Base-by-base conservation (phyloP, 495 filamentous ascomycete species). In the Friedmanniomyces endolithicus region DNA sequence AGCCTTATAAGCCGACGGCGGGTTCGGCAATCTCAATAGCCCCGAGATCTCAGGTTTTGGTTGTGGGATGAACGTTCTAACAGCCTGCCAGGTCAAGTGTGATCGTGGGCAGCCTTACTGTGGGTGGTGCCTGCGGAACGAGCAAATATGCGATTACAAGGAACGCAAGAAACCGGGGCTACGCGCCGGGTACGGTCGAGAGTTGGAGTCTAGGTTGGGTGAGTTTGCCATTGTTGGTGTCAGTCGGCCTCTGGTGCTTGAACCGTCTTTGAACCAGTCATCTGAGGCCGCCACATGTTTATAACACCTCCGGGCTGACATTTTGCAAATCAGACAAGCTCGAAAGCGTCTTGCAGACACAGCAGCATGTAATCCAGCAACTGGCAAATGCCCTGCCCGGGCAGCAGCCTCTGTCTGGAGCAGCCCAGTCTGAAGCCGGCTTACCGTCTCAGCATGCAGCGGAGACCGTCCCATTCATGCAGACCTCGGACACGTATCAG, bases 51-150 rank as follows among this genome's bases (percentile, higher is more conserved):
- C 3, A 27, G 6, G 16, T 3, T 47, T 2, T 47, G 44, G 17
- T 25, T 6, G 16, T n/a, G 19, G 14, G 44, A 6, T 27, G 17
- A 23, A 19, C 44, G 1, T 6, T 33, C 47, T 31, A 50, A 34
- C 47, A 4, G 19, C 9, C 25, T 34, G 6, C 19, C 35, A 56
- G 54, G 53, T 63, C 23, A 59, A 59, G 57, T 64, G 59, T 17
- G 60, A 92, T 71, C 82, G 87, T 22, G 78, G 82, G 11, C 86
- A 89, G 54, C 88, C 88, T 9, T 81, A 80, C 54, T 95, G 88
- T 68, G 88, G 88, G 43, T 94, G 88, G 88, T 95, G 88, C 64
- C 75, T 74, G 60, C 81, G 86, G 52, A 94, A 94, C 67, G 77
- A 77, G 6, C 83, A 86, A 40, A 37, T 72, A 24, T 92, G 87